Base-by-base conservation (phyloP, 495 filamentous ascomycete species). In the Lasiosphaeria ovina region DNA sequence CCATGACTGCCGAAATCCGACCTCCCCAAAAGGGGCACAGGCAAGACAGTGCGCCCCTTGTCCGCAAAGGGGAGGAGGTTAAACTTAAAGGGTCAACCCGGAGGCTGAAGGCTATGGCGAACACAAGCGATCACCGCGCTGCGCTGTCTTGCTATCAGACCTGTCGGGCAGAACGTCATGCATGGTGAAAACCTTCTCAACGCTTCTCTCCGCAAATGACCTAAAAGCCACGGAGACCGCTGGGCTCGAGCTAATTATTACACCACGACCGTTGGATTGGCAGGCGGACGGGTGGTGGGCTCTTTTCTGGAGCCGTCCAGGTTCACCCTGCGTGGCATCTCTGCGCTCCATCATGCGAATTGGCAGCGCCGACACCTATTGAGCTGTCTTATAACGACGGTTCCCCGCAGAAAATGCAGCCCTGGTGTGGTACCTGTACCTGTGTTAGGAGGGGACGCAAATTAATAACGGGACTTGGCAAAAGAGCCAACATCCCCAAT, bases 391-490 rank as follows among this genome's bases (percentile, higher is more conserved):
- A 42, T 7, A 5, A 11, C 44, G 16, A 47, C 12, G 16, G 16
- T 47, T 47, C 54, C 54, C 40, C 54, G 54, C 40, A 57, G n/a
- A 49, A 10, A 14, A 9, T 31, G 32, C 17, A 5, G 44, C 11
- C 8, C 38, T 42, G 54, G 35, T 9, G 35, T 35, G 38, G 52
- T 35, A 24, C 58, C 57, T 61, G 52, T 35, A 24, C 58, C 57
- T 61, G 58, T 51, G 60, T 58, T 54, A 57, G 53, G 65, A 59
- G 56, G 57, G 47, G 59, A 59, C 44, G 54, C 61, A 62, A 65
- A 70, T 66, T 70, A 65, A 68, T 54, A 33, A 52, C 62, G 16
- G 6, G 44, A 35, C 64, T 65, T 69, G 62, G 62, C 59, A 38
- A 57, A 54, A 53, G 53, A 57, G 55, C 56, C 17, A 58, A 59